phyloP scores from a whole-genome alignment of 129 eudicot genomes.

The Apium graveolens region DNA sequence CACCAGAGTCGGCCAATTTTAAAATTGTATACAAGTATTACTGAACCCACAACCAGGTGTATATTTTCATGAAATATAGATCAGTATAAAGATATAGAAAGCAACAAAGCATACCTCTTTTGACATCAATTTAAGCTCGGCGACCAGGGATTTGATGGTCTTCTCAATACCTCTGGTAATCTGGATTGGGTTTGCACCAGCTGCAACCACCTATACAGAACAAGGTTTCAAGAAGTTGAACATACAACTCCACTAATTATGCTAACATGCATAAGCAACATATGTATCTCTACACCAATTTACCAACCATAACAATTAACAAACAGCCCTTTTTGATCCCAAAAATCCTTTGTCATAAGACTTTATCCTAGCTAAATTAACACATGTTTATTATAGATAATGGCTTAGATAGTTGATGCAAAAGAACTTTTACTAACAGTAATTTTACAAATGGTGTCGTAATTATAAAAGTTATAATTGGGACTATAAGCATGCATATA shows the following conservation, averaged over 20 bases:
- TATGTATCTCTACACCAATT: not conserved
- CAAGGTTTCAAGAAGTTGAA: not conserved
- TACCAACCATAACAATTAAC: not conserved
- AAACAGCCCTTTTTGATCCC: not conserved
- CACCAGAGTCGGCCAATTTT: no score
- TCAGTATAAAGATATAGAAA: not conserved
- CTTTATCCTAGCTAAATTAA: not conserved
- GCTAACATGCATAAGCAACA: not conserved
- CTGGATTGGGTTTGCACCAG: conserved; percentile 63
- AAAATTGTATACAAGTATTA: not conserved
- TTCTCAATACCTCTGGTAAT: conserved; percentile 53
- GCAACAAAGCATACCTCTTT: conserved; percentile 35
- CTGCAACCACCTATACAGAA: conserved; percentile 54
- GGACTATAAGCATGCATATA: not conserved
- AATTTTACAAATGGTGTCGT: not conserved
- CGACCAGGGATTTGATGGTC: conserved; percentile 43
- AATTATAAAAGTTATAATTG: not conserved
- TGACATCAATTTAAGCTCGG: conserved; percentile 47
- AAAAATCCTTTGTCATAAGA: not conserved
- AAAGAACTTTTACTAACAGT: not conserved
- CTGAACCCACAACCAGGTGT: not conserved
- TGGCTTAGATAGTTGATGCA: not conserved
- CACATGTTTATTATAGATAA: not conserved
- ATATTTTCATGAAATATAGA: not conserved
- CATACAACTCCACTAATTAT: not conserved